Base-by-base conservation (phyloP, 1,284 basidiomycete species). In the Cutaneotrichosporon sp. region DNA sequence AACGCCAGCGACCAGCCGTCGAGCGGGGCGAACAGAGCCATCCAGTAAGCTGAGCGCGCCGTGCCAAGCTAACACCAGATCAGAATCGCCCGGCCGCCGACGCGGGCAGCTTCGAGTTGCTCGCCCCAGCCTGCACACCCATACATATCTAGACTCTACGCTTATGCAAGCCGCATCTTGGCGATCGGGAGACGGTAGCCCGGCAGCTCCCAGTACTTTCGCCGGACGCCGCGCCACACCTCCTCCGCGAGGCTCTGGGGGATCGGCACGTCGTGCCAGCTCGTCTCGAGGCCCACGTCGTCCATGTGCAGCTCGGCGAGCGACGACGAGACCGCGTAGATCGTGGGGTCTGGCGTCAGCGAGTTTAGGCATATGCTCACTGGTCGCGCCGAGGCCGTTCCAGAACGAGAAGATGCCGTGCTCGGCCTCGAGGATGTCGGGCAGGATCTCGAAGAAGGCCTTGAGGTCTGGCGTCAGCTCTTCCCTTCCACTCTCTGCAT, bases 361-460 rank as follows among this genome's bases (percentile, higher is more conserved):
- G 20, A 45, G 7, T 3, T 31, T 16, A n/a, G n/a, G n/a, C n/a
- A n/a, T n/a, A n/a, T n/a, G 22, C 81, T 65, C 73, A 92, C 94
- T 95, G 10, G 94, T 98, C 24, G 93, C 95, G 18, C 92, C 97
- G 1, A 99, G 84, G 5, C 95, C 95, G 75, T 99, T 93, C 85
- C 98, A 99, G 81, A 98, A 99, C 61, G 92, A 90, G 76, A 95
- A 92, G n/a, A 87, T 82, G 20, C 91, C 88, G 4, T 87, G 82
- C 9, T 88, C 85, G 0, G 89, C 88, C 25, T 85, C 83, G n/a
- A 98, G 82, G 1, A 98, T 81, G 72, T 90, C 85, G 1, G 92
- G 92, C 1, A 97, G 78, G 54, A 85, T 82, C 62, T 89, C 87
- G 77, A 99, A 98, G 81, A 98, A 97, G 22, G 82, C 79, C 68